phyloP scores from a whole-genome alignment of 2,329 filamentous ascomycete species.

The Colletotrichum melonis region DNA sequence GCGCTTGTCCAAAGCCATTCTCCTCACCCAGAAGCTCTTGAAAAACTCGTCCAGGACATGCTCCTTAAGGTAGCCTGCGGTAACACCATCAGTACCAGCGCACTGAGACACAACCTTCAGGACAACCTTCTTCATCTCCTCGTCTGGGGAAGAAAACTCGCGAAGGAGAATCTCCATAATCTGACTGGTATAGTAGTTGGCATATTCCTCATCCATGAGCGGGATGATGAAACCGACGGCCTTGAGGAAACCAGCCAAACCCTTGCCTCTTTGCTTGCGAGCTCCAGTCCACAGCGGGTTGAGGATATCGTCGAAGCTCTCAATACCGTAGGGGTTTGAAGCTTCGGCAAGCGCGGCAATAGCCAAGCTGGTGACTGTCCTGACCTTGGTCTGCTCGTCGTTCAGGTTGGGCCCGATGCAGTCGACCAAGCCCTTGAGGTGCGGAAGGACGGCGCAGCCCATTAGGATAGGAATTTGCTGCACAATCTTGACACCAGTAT shows the following conservation, averaged over 20 bases:
- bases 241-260: constrained; percentile 94
- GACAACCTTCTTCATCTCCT: constrained; percentile 99
- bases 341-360: constrained; percentile 96
- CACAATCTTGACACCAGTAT: constrained; percentile 98
- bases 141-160: constrained; percentile 96
- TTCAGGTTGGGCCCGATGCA: constrained; percentile 96
- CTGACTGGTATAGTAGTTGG: constrained; percentile 98
- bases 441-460: constrained; percentile 95
- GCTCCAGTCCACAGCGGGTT: constrained; percentile 98
- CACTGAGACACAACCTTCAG: constrained; percentile 98
- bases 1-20: constrained; percentile 96
- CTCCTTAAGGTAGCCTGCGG: constrained; percentile 93
- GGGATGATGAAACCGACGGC: constrained; percentile 98
- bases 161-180: constrained; percentile 98
- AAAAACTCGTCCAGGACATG: constrained; percentile 97
- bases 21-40: constrained; percentile 97
- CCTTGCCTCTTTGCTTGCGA: constrained; percentile 95
- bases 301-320: constrained; percentile 97
- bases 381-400: constrained; percentile 97
- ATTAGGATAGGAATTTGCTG: constrained; percentile 99
- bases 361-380: constrained; percentile 94
- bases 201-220: constrained; percentile 99
- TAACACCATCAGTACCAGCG: constrained; percentile 93
- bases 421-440: constrained; percentile 95
- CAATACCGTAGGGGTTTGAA: constrained; percentile 97